Conservation (phyloP, 371 early-diverging fungal genomes). For the Blakeslea trispora region DNA sequence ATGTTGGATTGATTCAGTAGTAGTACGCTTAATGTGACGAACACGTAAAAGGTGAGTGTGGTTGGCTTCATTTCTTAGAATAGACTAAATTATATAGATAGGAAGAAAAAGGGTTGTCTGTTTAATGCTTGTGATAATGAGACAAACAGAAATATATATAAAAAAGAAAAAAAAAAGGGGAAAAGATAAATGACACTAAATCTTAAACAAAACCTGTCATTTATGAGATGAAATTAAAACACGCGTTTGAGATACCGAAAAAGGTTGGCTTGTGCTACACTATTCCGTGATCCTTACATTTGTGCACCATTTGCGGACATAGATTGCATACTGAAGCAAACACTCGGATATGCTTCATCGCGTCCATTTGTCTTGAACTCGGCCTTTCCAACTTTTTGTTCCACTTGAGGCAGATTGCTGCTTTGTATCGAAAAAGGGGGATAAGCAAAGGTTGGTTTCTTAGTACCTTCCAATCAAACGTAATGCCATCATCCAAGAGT, state of each 20-base stretch:
- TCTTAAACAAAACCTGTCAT: constrained; percentile 1
- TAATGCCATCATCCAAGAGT: too few relatives aligned
- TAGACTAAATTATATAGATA: too few relatives aligned
- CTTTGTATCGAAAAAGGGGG: too few relatives aligned
- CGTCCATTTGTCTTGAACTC: too few relatives aligned
- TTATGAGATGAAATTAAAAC: background rate
- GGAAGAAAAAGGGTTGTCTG: background rate
- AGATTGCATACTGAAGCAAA: too few relatives aligned
- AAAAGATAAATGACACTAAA: background rate
- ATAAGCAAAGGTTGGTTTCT: too few relatives aligned
- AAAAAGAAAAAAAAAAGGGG: constrained; percentile 2
- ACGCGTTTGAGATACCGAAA: constrained; percentile 23
- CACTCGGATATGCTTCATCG: background rate
- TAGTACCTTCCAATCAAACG: too few relatives aligned
- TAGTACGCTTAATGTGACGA: background rate
- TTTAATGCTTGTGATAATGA: background rate
- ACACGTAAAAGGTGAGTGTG: constrained; percentile 3
- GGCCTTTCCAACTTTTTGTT: too few relatives aligned
- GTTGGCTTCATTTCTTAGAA: constrained; percentile 8
- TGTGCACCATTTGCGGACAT: too few relatives aligned
- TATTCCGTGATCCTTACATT: background rate
- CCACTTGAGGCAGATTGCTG: too few relatives aligned
- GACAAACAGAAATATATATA: background rate
- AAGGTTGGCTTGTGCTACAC: constrained; percentile 22
- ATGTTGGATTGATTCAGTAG: background rate